Evolutionary conservation across 306 rosid species (phyloP), one percentile per base, ranked within the genome.

Genomic region (Cicer arietinum): DNA sequence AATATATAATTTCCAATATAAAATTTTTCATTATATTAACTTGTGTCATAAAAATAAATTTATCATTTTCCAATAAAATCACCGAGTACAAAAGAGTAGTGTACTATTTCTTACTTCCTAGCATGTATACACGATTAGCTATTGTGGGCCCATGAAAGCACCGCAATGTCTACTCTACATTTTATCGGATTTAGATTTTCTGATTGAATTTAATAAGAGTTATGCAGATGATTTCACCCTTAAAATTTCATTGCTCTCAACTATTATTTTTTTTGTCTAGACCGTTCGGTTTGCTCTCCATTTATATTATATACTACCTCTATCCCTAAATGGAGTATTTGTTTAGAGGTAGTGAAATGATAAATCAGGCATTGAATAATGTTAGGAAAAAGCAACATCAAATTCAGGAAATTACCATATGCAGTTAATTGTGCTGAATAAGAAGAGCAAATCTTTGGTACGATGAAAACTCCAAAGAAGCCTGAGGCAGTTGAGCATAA

Each of bases 401-500:
- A 70, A 63, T 37, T 62, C 48, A 74, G 65, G 63, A 71, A 79
- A 67, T 89, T 93, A 93, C 98, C 98, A 62, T 82, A 88, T 61
- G 88, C 89, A 61, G 91, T 83, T 47, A 93, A 77, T 75, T 86
- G 97, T 54, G 91, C 70, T 40, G 96, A 91, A 68, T 91, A 91
- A 8, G 84, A 85, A 4, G 92, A 87, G 74, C 90, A 89, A 76
- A 91, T 48, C 78, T 88, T 93, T 73, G 98, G 98, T 43, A 93
- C 77, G 4, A 90, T 93, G 51, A 93, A 93, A 18, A 89, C 91
- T 54, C 91, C 98, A 61, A 91, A 79, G 86, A 93, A 93, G 56
- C 98, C 98, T 93, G 96, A 57, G 53, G 39, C 52, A 73, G 39
- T 66, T 70, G 46, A 76, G 70, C 78, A 78, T 67, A 80, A 60